A percentile compares a stretch with the other conserved stretches of the same genome.
phyloP scores from a whole-genome alignment of 2,329 filamentous ascomycete genomes.

The Achaetomium macrosporum region DNA sequence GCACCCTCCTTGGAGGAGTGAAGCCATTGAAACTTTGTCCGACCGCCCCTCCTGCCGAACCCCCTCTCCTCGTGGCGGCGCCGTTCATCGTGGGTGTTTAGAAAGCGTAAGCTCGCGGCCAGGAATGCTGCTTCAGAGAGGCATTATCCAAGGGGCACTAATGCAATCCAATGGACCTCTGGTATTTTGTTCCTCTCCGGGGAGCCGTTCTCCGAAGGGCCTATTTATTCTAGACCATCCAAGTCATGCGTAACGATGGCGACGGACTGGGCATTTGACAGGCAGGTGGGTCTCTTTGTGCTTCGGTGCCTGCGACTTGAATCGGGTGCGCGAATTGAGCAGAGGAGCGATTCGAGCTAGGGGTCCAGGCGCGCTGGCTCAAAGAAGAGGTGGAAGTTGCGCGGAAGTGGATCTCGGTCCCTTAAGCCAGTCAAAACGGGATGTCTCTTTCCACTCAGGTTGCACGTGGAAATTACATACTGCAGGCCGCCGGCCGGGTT shows the following conservation, averaged over 20 bases:
- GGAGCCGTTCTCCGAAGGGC: neutral
- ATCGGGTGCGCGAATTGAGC: neutral
- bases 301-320: neutral
- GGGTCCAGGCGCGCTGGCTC: neutral
- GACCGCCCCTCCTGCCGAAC: slow-evolving; percentile 7
- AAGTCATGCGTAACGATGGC: slow-evolving; percentile 1
- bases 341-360: neutral
- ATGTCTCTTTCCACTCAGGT: neutral
- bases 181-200: neutral
- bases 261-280: neutral
- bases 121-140: neutral
- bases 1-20: slow-evolving; percentile 25
- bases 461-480: slow-evolving; percentile 3
- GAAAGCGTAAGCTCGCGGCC: neutral
- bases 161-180: too few species aligned
- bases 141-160: slow-evolving; percentile 9
- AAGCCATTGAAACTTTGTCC: slow-evolving; percentile 27
- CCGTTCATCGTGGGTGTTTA: slow-evolving; percentile 23
- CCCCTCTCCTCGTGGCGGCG: slow-evolving; percentile 19
- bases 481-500: neutral
- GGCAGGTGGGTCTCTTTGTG: neutral
- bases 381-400: slow-evolving; percentile 4
- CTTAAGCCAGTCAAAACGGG: neutral
- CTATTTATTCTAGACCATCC: too few species aligned
- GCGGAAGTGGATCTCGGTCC: slow-evolving; percentile 10